A percentile compares a stretch with the other conserved stretches of the same genome.
phyloP scores from a whole-genome alignment of 2,329 filamentous ascomycete genomes.

The Fusarium nurragi region DNA sequence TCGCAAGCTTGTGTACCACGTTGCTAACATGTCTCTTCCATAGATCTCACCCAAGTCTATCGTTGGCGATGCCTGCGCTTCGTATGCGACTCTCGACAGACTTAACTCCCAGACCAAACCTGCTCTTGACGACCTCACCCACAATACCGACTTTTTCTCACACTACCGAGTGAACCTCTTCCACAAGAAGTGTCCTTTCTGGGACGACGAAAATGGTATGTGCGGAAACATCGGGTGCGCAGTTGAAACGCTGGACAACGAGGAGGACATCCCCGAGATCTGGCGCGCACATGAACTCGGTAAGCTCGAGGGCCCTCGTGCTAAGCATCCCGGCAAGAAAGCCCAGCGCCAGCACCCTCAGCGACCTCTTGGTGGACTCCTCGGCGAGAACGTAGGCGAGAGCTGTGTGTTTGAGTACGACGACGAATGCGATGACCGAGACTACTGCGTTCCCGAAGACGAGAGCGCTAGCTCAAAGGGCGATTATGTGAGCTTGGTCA shows the following conservation, averaged over 20 bases:
- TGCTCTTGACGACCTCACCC: constrained; percentile 80
- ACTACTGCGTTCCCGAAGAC: constrained; percentile 97
- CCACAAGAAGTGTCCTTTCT: constrained; percentile 94
- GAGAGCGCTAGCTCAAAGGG: constrained; percentile 87
- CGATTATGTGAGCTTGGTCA: constrained; percentile 93
- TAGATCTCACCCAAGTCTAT: constrained; percentile 90
- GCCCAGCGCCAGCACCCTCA: constrained; percentile 76
- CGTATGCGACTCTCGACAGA: constrained; percentile 87
- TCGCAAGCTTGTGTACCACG: not conserved
- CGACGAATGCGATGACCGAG: constrained; percentile 94
- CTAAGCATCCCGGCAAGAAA: constrained; percentile 83
- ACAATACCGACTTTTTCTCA: constrained; percentile 95
- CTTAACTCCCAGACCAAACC: constrained; percentile 83
- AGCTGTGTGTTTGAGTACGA: constrained; percentile 98
- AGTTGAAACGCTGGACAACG: constrained; percentile 93
- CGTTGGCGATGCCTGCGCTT: constrained; percentile 93
- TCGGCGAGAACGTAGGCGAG: constrained; percentile 90
- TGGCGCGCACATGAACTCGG: constrained; percentile 94
- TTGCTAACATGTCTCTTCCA: constrained; percentile 51
- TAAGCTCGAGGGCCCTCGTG: constrained; percentile 89
- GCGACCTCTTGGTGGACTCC: constrained; percentile 79
- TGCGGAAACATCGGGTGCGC: constrained; percentile 98
- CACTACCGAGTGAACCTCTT: constrained; percentile 96
- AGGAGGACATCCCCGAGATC: constrained; percentile 89
- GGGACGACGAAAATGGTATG: constrained; percentile 91